Evolutionary conservation across 441 rosid genomes (phyloP), one percentile per base, ranked within the genome.

Genomic region (Arabidopsis lyrata): DNA sequence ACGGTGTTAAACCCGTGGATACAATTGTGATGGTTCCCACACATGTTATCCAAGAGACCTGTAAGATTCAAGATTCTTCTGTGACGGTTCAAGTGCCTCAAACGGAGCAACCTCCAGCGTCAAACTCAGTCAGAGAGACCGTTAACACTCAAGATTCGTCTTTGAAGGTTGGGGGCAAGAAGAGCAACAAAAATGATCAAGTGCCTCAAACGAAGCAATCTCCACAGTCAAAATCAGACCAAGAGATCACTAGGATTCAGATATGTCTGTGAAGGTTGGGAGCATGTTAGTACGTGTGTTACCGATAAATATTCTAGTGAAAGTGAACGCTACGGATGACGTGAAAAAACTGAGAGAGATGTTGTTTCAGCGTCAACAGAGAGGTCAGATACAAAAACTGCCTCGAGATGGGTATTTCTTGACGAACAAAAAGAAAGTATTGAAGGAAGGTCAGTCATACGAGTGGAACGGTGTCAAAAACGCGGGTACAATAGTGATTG

Each of bases 351-450:
- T 94, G 68, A 88, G 92, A 72, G 87, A 83, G 53, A 88, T 87
- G 73, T 67, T 91, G 63, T 85, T 81, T 36, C 86, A 77, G 59
- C 20, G 88, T 88, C 87, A 84, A 11, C 78, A 84, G 54, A 82
- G 75, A 47, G 39, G 75, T 57, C 83, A 88, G 6, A 59, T 93
- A 20, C 24, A 22, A 22, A 81, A 68, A 54, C 86, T 91, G 10
- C 97, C 93, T 10, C 82, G 68, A 32, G 93, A 91, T 72, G 96
- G 90, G 10, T 93, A 86, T 39, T 85, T 90, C 48, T 83, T 91
- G 68, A 90, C 81, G 11, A 81, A 80, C 72, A 82, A 82, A 68
- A 86, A 88, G 74, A 76, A 83, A 35, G 86, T 87, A 29, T 86
- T 91, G 91, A 89, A 84, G n/a, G 97, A 93, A n/a, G 88, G 88